Base-by-base conservation (phyloP, 805 yeast species). In the Saccharomyces jurei region DNA sequence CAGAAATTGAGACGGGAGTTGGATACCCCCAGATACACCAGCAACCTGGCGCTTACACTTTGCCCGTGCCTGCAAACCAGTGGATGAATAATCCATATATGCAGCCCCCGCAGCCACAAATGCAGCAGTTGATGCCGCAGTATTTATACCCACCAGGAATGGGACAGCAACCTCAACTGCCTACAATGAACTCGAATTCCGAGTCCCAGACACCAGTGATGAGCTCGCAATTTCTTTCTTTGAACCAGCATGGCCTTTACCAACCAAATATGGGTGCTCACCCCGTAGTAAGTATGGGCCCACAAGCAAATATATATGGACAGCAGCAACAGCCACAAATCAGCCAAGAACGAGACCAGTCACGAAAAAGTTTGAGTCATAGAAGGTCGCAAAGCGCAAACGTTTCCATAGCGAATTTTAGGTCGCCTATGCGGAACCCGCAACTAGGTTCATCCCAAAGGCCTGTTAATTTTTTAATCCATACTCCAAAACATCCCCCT, bases 401-500 rank as follows among this genome's bases (percentile, higher is more conserved):
- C 14, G 59, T 63, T 2, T 46, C 59, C 3, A 50, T 54, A 29
- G 47, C 55, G n/a, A 41, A 41, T n/a, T 44, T 26, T 36, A 30
- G 44, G 44, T 36, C 44, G 25, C 44, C 44, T 25, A 36, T 36
- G 44, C 44, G 44, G 10, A 36, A n/a, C 17, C 13, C 44, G 9
- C 44, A 36, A 11, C 25, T 31, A n/a, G 51, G 49, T 22, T 46
- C 57, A 10, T 57, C 62, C 2, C 65, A 60, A 48, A 58, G 60
- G 28, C 66, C 66, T 26, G 68, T 67, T 28, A 66, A 66, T 50
- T 67, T 67, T 54, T 52, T 67, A 50, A 67, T 67, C 11, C 69
- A 67, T 54, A 67, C 71, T 1, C 71, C 70, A 44, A 67, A 65
- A 50, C 68, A 67, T 57, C 71, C 71, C 25, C 71, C 71, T 14